phyloP scores from a whole-genome alignment of 345 rosid genomes.

The Pistacia vera region DNA sequence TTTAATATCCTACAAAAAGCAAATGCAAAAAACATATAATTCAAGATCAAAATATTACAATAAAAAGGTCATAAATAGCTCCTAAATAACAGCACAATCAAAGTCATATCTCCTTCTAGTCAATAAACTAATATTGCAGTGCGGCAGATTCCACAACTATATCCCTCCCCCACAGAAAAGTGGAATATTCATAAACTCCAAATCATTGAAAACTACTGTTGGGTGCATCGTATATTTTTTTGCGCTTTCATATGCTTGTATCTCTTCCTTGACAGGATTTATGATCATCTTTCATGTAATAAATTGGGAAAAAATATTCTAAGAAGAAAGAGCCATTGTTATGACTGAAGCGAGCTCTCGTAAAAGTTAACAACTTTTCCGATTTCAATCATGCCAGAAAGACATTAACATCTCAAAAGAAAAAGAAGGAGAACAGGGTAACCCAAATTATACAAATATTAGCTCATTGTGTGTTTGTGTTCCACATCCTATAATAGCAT shows the following conservation, averaged over 20 bases:
- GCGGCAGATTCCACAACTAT: neutral
- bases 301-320: too few species aligned
- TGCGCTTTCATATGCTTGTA: neutral
- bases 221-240: neutral
- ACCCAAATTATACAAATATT: neutral
- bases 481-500: too few species aligned
- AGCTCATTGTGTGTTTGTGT: neutral
- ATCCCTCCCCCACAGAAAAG: too few species aligned
- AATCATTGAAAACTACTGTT: neutral
- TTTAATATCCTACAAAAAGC: constrained; percentile 7
- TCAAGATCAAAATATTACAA: neutral
- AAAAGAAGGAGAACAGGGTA: neutral
- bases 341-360: neutral
- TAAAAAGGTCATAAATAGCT: neutral
- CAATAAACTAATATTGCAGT: neutral
- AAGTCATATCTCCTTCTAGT: neutral
- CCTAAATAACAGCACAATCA: neutral
- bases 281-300: neutral
- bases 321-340: neutral
- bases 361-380: neutral
- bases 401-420: neutral
- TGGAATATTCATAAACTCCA: neutral
- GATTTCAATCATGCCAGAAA: neutral
- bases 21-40: neutral
- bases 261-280: neutral